phyloP scores from a whole-genome alignment of 2,329 filamentous ascomycete species.

The Nemania sp. region DNA sequence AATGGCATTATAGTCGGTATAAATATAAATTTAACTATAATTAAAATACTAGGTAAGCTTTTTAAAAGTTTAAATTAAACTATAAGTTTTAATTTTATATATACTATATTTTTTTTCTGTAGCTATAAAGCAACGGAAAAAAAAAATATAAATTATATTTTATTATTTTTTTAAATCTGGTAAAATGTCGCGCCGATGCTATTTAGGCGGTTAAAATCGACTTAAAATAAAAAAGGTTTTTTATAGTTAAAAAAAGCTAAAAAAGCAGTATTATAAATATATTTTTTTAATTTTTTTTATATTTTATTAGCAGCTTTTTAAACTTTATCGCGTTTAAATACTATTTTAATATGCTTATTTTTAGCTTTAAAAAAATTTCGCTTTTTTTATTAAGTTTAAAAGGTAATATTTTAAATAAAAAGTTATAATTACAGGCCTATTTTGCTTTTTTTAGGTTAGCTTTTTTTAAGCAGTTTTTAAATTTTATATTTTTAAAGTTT shows the following conservation, averaged over 20 bases:
- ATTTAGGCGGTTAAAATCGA: background rate
- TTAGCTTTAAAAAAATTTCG: background rate
- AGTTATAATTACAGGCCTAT: background rate
- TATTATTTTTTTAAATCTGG: background rate
- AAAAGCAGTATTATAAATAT: background rate
- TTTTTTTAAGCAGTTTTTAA: slow-evolving; percentile 8
- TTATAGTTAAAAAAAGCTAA: background rate
- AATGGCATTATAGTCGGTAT: background rate
- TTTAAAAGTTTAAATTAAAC: background rate
- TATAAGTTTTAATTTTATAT: slow-evolving; percentile 3
- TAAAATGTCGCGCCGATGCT: background rate
- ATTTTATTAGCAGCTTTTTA: background rate
- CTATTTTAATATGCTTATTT: background rate
- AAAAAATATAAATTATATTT: background rate
- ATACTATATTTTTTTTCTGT: slow-evolving; percentile 1
- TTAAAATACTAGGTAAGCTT: slow-evolving; percentile 1
- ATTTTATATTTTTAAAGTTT: background rate
- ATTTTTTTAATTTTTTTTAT: background rate
- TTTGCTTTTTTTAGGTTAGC: background rate
- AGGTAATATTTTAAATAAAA: background rate
- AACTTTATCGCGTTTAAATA: background rate
- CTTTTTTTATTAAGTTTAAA: background rate
- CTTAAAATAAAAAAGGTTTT: background rate
- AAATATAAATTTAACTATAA: background rate
- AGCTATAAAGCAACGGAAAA: background rate